Evolutionary conservation across 257 asterid species (phyloP).

Genomic region (Gentiana macrophylla): DNA sequence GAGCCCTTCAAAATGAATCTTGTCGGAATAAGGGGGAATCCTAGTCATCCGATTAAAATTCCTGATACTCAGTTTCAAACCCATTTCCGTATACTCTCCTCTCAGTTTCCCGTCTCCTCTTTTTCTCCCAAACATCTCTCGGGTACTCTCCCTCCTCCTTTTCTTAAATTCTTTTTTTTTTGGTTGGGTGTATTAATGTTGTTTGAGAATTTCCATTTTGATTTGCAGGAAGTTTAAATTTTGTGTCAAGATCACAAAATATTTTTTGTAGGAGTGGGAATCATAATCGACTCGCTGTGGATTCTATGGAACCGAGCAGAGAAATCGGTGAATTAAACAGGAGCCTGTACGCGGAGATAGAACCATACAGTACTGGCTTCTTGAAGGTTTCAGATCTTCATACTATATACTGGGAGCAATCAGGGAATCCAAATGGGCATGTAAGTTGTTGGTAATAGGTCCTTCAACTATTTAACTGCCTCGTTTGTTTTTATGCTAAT

Average conservation of each 20-base stretch:
- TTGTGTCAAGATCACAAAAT: slow-evolving; percentile 14
- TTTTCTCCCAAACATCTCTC: slow-evolving; percentile 5
- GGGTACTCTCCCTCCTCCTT: slow-evolving; percentile 4
- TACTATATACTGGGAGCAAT: slow-evolving; percentile 73
- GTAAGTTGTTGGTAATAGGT: slow-evolving; percentile 38
- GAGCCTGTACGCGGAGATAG: slow-evolving; percentile 62
- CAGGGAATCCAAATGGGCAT: slow-evolving; percentile 89
- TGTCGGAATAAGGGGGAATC: no score
- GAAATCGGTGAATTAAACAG: slow-evolving; percentile 24
- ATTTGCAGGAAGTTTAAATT: slow-evolving; percentile 40
- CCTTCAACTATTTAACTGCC: background rate
- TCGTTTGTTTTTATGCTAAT: background rate
- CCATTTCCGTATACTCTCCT: no score
- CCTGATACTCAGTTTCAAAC: no score
- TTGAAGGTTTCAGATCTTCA: slow-evolving; percentile 91
- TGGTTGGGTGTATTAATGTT: background rate
- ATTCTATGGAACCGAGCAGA: slow-evolving; percentile 40
- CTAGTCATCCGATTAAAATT: no score
- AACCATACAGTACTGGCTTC: slow-evolving; percentile 64
- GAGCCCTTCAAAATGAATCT: no score
- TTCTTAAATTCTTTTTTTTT: background rate
- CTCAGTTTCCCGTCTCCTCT: background rate
- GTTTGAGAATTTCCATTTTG: slow-evolving; percentile 6
- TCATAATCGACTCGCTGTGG: slow-evolving; percentile 14
- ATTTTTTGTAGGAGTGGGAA: slow-evolving; percentile 19